These are phyloP conservation scores for Phaeosphaeriaceae sp. DNA, from an alignment of 2,329 filamentous ascomycete genomes.

Conservation along the genomic window DNA sequence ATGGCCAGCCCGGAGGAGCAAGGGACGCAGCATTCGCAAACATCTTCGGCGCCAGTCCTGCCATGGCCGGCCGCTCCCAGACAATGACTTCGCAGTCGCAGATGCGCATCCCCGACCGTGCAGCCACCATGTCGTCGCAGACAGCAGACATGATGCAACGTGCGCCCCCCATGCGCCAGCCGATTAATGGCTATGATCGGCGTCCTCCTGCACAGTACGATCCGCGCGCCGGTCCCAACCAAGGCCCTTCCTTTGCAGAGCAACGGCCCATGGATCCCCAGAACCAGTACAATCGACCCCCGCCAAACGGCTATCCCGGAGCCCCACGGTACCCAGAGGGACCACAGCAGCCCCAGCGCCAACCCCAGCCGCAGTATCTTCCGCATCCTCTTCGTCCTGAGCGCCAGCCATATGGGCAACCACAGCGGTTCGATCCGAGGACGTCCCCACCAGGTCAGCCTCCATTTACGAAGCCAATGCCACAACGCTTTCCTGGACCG, in stretches of 20 bases:
- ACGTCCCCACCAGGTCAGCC: conserved; percentile 58
- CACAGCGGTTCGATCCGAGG: conserved; percentile 72
- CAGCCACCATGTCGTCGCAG: conserved; percentile 69
- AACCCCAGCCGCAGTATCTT: conserved; percentile 63
- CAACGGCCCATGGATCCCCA: conserved; percentile 36
- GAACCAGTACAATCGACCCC: conserved; percentile 37
- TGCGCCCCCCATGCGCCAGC: conserved; percentile 66
- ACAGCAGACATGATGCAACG: conserved; percentile 65
- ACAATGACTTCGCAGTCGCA: conserved; percentile 87
- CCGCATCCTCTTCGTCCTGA: conserved; percentile 68
- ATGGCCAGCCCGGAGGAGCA: conserved; percentile 66
- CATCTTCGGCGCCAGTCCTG: conserved; percentile 90
- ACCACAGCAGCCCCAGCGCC: conserved; percentile 42
- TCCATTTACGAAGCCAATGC: conserved; percentile 62
- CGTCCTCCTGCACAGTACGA: conserved; percentile 41
- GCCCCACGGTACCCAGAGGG: conserved; percentile 46
- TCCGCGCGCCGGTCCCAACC: conserved; percentile 27
- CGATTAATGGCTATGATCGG: conserved; percentile 50
- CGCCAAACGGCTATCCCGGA: conserved; percentile 50
- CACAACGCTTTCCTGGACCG: conserved; percentile 60
- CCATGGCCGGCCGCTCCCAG: conserved; percentile 78
- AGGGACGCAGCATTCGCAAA: conserved; percentile 95
- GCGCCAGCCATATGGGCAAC: conserved; percentile 74
- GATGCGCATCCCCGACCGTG: conserved; percentile 70
- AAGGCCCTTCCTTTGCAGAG: conserved; percentile 25